Base-by-base conservation (phyloP, 2,329 filamentous ascomycete species). In the Aphanoascus verrucosus region DNA sequence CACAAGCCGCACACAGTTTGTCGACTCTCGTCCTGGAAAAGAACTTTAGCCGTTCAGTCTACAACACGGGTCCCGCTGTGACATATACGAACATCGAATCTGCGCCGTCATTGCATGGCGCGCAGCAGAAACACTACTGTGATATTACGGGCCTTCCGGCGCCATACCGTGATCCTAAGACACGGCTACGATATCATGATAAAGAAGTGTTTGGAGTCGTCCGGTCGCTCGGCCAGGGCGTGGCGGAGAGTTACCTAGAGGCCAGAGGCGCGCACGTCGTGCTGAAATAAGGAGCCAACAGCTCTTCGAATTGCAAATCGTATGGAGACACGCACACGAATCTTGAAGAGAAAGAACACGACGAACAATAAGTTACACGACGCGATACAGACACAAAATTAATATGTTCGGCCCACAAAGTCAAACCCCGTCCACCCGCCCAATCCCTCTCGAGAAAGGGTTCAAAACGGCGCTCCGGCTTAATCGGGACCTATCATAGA, bases 51-150 rank as follows among this genome's bases (percentile, higher is more conserved):
- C 74, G 64, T 67, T 69, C 20, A 69, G 66, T 37, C 56, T 62
- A 44, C 65, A 67, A 72, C 1, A 73, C 74, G 5, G 85, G 84
- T 0, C 87, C 86, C 0, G 80, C 78, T 32, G 86, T 86, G 32
- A 96, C 93, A 1, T 98, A 97, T 69, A 95, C 88, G 5, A 97
- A 96, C 66, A 94, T 98, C 58, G 93, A 97, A 69, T 89, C 88
- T 46, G 91, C 93, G 2, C 93, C 93, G 38, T 93, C 86, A 55
- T 74, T 97, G 62, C 80, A 81, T 63, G 79, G 81, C 5, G 85
- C 85, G 49, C 85, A 88, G 60, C 81, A 87, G 65, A 89, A 84
- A 70, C 86, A 85, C 63, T 98, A 97, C 71, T 98, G 93, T 74
- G 94, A 98, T 69, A 80, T 98, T 62, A 98, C 93, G 1, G 94